Percentiles rank a stretch among this genome's conserved stretches.
These are phyloP conservation scores for Cadophora sp. DNA, from an alignment of 2,329 filamentous ascomycete genomes.

Conservation along the genomic window DNA sequence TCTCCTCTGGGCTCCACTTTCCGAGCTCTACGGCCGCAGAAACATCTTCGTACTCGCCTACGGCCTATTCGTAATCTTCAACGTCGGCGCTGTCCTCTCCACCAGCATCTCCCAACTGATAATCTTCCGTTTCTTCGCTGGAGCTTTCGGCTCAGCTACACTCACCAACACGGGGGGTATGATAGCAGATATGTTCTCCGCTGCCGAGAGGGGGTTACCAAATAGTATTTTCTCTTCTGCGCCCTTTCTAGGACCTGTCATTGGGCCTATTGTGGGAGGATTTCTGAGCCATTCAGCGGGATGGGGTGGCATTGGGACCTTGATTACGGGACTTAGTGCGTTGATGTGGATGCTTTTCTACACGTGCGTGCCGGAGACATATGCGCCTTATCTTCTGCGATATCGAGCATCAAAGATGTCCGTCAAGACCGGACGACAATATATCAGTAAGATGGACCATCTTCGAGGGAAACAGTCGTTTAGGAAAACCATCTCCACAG, in stretches of 20 bases:
- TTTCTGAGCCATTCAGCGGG: conserved; percentile 69
- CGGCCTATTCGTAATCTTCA: conserved; percentile 61
- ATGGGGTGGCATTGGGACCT: conserved; percentile 74
- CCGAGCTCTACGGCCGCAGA: conserved; percentile 68
- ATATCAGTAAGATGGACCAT: conserved; percentile 48
- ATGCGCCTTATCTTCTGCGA: conserved; percentile 62
- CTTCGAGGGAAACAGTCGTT: conserved; percentile 54
- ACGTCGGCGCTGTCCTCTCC: conserved; percentile 63
- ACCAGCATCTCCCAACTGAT: conserved; percentile 65
- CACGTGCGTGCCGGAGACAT: conserved; percentile 64
- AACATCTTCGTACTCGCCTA: conserved; percentile 60
- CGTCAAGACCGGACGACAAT: conserved; percentile 60
- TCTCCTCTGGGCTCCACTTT: conserved; percentile 61
- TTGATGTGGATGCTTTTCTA: conserved; percentile 61
- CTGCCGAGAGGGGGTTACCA: conserved; percentile 60
- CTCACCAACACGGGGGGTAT: conserved; percentile 68
- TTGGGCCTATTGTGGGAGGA: conserved; percentile 68
- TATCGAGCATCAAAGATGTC: conserved; percentile 58
- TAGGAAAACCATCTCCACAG: conserved; percentile 57
- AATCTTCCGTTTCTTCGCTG: conserved; percentile 71
- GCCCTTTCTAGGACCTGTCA: conserved; percentile 69
- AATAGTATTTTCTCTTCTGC: conserved; percentile 68
- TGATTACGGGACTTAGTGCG: conserved; percentile 68
- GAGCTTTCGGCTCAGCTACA: conserved; percentile 66
- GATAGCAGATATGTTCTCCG: conserved; percentile 66